phyloP scores from a whole-genome alignment of 306 rosid species.

The Begonia peltatifolia region DNA sequence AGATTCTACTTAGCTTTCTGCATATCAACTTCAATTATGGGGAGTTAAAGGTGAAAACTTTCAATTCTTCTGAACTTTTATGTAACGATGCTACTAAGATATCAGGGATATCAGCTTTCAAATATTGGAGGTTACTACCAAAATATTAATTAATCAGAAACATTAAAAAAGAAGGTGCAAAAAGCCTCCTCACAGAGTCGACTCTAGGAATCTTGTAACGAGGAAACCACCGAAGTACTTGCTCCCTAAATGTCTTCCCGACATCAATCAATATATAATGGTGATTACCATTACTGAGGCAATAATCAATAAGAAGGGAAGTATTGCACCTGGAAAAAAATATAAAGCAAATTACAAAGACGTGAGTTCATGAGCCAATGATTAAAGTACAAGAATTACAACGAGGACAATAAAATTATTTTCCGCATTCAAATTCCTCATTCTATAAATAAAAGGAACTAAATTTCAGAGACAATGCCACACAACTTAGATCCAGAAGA shows the following conservation, averaged over 20 bases:
- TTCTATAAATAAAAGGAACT: too few relatives aligned
- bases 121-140: too few relatives aligned
- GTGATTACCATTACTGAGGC: constrained; percentile 38
- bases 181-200: constrained; percentile 59
- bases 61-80: too few relatives aligned
- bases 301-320: constrained; percentile 71
- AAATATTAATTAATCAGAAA: too few relatives aligned
- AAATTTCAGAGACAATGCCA: too few relatives aligned
- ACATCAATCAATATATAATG: constrained; percentile 68
- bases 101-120: too few relatives aligned
- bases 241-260: constrained; percentile 91
- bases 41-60: too few relatives aligned
- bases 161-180: constrained; percentile 4
- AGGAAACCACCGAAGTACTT: constrained; percentile 89
- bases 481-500: too few relatives aligned
- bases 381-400: neutral
- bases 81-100: too few relatives aligned
- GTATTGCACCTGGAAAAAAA: constrained; percentile 67
- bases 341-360: constrained; percentile 1
- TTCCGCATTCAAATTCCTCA: too few relatives aligned
- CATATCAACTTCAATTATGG: too few relatives aligned
- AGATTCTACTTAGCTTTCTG: too few relatives aligned
- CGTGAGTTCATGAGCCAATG: neutral
- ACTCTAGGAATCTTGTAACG: constrained; percentile 64
- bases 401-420: neutral